Evolutionary conservation across 1,284 basidiomycete species (phyloP).

Genomic region (Coniferiporia sulphurascens): DNA sequence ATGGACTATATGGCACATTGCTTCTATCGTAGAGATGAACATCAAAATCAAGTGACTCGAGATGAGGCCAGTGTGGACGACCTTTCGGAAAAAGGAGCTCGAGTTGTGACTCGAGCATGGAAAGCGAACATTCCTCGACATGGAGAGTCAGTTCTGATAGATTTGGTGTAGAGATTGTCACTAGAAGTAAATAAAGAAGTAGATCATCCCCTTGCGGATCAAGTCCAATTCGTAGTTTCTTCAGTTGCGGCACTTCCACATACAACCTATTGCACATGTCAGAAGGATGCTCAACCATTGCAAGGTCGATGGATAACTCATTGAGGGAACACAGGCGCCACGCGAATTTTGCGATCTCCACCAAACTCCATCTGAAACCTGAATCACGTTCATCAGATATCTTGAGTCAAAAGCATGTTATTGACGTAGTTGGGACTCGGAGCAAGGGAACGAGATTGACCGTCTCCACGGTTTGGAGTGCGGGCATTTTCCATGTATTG

Average conservation of each 20-base stretch:
- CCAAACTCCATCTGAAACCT: background rate
- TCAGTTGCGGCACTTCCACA: background rate
- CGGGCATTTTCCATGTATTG: constrained; percentile 1
- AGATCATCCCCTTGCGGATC: background rate
- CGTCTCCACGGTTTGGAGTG: background rate
- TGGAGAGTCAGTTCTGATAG: background rate
- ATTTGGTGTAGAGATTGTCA: background rate
- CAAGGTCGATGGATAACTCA: background rate
- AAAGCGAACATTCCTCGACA: background rate
- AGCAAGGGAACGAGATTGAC: background rate
- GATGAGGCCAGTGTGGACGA: background rate
- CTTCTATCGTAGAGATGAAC: background rate
- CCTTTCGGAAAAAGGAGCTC: background rate
- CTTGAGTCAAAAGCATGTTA: background rate
- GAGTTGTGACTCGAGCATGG: background rate
- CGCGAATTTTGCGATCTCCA: background rate
- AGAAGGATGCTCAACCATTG: too few species aligned
- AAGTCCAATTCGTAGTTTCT: background rate
- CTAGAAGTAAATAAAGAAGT: background rate
- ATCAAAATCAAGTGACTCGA: background rate
- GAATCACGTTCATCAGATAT: background rate
- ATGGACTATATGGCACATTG: background rate
- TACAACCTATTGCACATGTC: background rate
- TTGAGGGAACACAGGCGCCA: background rate
- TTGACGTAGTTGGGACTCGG: background rate